phyloP scores from a whole-genome alignment of 2,329 filamentous ascomycete genomes.

The Aspergillus persii region DNA sequence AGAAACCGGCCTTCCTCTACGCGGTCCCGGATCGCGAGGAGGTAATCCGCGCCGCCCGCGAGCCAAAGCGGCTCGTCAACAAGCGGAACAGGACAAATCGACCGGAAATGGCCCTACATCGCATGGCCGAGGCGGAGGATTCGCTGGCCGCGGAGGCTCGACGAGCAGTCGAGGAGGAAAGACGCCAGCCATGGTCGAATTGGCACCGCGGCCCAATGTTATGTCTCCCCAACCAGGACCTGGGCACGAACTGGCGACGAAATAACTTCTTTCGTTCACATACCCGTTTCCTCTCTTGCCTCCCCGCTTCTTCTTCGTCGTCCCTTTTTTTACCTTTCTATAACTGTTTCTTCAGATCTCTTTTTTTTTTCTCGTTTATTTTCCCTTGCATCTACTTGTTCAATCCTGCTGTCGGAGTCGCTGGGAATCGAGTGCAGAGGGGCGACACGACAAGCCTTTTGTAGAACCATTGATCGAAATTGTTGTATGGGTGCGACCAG shows the following conservation, averaged over 20 bases:
- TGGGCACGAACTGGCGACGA: slow-evolving; percentile 28
- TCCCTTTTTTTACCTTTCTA: background rate
- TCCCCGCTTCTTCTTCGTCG: too few species aligned
- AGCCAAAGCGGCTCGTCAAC: slow-evolving; percentile 79
- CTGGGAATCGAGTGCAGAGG: slow-evolving; percentile 2
- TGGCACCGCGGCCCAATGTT: slow-evolving; percentile 28
- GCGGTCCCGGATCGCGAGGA: slow-evolving; percentile 69
- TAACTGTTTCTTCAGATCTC: background rate
- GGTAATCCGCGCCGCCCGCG: slow-evolving; percentile 77
- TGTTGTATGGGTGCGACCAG: slow-evolving; percentile 1
- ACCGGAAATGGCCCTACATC: slow-evolving; percentile 47
- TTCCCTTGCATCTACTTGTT: slow-evolving; percentile 2
- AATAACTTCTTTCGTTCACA: slow-evolving; percentile 16
- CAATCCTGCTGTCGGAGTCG: background rate
- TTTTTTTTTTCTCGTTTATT: background rate
- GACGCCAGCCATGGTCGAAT: slow-evolving; percentile 27
- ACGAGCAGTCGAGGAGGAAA: slow-evolving; percentile 29
- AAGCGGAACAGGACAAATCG: slow-evolving; percentile 76
- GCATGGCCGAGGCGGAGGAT: slow-evolving; percentile 29
- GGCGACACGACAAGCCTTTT: background rate
- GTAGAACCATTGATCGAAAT: slow-evolving; percentile 6
- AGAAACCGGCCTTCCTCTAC: slow-evolving; percentile 74
- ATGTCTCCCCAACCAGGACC: slow-evolving; percentile 20
- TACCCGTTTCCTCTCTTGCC: slow-evolving; percentile 2
- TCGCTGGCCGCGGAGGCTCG: slow-evolving; percentile 26